Evolutionary conservation across 257 asterid genomes (phyloP).

Genomic region (Jaltomata sinuosa): DNA sequence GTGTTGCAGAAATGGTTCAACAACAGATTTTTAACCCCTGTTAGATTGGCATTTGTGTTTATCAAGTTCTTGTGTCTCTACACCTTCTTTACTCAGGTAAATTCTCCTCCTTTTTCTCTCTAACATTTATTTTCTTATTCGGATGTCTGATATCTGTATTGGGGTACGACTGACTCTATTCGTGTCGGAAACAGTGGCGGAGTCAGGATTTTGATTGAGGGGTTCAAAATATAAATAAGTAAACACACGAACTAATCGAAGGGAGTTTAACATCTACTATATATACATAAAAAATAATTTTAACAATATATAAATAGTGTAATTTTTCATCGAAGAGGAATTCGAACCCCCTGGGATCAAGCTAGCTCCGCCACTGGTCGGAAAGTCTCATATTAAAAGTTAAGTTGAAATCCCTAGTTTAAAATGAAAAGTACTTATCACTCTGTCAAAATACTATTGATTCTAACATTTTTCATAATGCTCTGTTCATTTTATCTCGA

Average conservation of each 20-base stretch:
- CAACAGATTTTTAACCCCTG: constrained; percentile 45
- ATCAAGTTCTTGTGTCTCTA: constrained; percentile 55
- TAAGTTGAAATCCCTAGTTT: too few species aligned
- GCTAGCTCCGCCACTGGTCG: too few species aligned
- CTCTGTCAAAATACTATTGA: fast-evolving
- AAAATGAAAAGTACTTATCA: not conserved
- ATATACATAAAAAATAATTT: too few species aligned
- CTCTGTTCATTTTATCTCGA: not conserved
- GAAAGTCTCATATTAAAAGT: not conserved
- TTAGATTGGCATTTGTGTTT: constrained; percentile 67
- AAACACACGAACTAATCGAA: too few species aligned
- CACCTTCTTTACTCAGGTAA: constrained; percentile 67
- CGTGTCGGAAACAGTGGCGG: not conserved
- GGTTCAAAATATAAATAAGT: too few species aligned
- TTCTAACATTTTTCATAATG: not conserved
- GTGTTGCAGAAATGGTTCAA: constrained; percentile 51
- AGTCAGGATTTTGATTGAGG: too few species aligned
- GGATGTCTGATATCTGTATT: not conserved
- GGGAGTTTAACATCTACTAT: too few species aligned
- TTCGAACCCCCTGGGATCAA: too few species aligned
- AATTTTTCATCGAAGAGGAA: too few species aligned
- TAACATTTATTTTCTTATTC: too few species aligned
- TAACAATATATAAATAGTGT: too few species aligned
- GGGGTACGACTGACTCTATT: not conserved
- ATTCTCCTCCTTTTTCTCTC: not conserved